These are phyloP conservation scores for Bipolaris victoriae DNA, from an alignment of 2,329 filamentous ascomycete genomes.

Conservation along the genomic window DNA sequence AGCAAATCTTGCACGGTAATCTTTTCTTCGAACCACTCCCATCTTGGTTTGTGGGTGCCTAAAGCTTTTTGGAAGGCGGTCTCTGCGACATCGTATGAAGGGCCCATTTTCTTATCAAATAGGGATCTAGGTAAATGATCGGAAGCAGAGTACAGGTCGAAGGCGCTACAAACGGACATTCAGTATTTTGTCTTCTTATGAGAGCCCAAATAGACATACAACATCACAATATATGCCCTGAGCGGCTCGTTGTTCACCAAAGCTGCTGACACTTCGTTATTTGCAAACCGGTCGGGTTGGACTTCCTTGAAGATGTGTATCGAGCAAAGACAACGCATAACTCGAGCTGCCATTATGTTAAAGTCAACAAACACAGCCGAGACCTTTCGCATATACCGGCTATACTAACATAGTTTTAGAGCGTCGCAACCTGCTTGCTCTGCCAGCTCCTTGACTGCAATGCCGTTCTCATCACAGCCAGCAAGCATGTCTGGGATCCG, in stretches of 20 bases:
- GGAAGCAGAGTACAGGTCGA: constrained; percentile 43
- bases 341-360: constrained; percentile 31
- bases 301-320: constrained; percentile 45
- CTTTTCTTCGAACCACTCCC: constrained; percentile 48
- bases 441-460: constrained; percentile 33
- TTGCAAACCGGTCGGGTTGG: constrained; percentile 40
- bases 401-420: constrained; percentile 29
- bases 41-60: constrained; percentile 33
- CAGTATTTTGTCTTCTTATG: not conserved
- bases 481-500: constrained; percentile 46
- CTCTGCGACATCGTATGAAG: constrained; percentile 39
- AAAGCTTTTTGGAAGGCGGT: constrained; percentile 42
- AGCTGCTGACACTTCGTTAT: constrained; percentile 47
- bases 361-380: not conserved
- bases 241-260: constrained; percentile 47
- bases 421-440: constrained; percentile 36
- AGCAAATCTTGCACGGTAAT: constrained; percentile 10
- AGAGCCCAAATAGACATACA: constrained; percentile 29
- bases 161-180: constrained; percentile 22
- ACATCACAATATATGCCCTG: constrained; percentile 45
- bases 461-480: constrained; percentile 27
- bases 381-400: not conserved
- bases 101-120: constrained; percentile 30
- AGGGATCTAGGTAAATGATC: constrained; percentile 43
- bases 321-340: constrained; percentile 47